Percentiles rank a stretch among this genome's conserved stretches.
Evolutionary conservation across 2,329 filamentous ascomycete genomes (phyloP).

Genomic region (Juglanconis oblonga): DNA sequence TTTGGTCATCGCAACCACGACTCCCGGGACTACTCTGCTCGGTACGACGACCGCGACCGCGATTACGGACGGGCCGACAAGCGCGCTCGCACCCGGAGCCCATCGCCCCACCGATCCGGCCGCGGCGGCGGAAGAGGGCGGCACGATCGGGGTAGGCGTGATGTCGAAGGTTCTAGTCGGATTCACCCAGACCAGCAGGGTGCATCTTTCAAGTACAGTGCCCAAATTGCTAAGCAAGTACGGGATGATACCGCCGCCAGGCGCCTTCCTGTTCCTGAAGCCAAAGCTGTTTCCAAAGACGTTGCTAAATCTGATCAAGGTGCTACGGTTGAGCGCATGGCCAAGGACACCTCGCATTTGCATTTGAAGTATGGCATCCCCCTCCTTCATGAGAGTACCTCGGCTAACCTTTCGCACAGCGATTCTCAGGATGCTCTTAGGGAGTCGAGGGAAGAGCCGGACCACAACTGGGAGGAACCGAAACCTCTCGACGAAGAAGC

Average conservation of each 20-base stretch:
- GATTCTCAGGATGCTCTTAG: conserved; percentile 1
- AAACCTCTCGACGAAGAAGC: conserved; percentile 75
- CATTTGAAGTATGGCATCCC: conserved; percentile 33
- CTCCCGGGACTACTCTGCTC: conserved; percentile 26
- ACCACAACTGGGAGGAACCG: conserved; percentile 48
- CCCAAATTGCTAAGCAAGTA: conserved; percentile 46
- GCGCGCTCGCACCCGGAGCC: conserved; percentile 27
- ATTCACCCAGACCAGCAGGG: conserved; percentile 28
- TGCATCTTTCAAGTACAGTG: conserved; percentile 39
- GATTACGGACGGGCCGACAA: conserved; percentile 28
- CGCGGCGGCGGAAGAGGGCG: conserved; percentile 26
- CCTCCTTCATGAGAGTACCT: neutral
- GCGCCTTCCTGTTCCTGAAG: conserved; percentile 58
- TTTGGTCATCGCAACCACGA: conserved; percentile 19
- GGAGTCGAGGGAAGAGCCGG: conserved; percentile 14
- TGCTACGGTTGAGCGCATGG: conserved; percentile 46
- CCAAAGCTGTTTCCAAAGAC: conserved; percentile 56
- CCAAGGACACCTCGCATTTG: conserved; percentile 25
- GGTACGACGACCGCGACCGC: conserved; percentile 43
- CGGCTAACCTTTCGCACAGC: conserved; percentile 5
- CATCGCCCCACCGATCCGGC: conserved; percentile 22
- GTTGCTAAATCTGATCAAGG: conserved; percentile 68
- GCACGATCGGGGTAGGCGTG: conserved; percentile 26
- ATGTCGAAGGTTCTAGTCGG: conserved; percentile 23
- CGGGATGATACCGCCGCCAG: conserved; percentile 61